Conservation (phyloP, 2,329 filamentous ascomycete genomes). For the Plenodomus biglobosus region DNA sequence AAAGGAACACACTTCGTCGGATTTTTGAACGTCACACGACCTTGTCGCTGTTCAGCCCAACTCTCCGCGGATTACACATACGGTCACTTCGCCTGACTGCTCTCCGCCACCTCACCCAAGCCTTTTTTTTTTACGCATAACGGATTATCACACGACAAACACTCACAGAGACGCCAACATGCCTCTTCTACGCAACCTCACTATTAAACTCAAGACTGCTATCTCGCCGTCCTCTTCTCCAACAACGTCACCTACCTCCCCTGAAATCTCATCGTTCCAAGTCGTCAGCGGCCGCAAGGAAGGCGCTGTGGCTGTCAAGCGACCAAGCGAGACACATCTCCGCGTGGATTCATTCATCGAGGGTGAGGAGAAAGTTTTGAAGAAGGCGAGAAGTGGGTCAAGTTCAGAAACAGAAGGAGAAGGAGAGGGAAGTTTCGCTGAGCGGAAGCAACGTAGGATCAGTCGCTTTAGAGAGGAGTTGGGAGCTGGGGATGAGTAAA, state of each 20-base stretch:
- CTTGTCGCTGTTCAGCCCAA: not conserved
- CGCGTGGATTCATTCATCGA: conserved; percentile 26
- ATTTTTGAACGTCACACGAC: not conserved
- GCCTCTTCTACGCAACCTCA: conserved; percentile 35
- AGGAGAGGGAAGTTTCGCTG: conserved; percentile 6
- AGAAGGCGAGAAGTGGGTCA: conserved; percentile 6
- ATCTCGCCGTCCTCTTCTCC: conserved; percentile 29
- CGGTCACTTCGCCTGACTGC: not conserved
- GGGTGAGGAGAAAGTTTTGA: not conserved
- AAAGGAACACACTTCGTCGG: not conserved
- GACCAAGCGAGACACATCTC: conserved; percentile 13
- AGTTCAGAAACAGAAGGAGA: conserved; percentile 9
- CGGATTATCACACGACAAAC: not conserved
- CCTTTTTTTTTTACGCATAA: not conserved
- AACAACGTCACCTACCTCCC: conserved; percentile 23
- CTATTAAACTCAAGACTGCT: conserved; percentile 35
- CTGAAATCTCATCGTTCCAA: conserved; percentile 26
- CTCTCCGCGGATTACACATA: not conserved
- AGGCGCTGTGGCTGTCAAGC: conserved; percentile 10
- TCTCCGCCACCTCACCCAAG: not conserved
- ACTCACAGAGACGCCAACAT: conserved; percentile 14
- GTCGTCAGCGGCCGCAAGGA: conserved; percentile 27
- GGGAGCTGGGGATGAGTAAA: conserved; percentile 14
- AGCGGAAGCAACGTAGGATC: conserved; percentile 20
- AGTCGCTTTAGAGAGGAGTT: conserved; percentile 40